These are phyloP conservation scores for Phalaenopsis aphrodite DNA, from an alignment of 106 monocot genomes.

Conservation along the genomic window DNA sequence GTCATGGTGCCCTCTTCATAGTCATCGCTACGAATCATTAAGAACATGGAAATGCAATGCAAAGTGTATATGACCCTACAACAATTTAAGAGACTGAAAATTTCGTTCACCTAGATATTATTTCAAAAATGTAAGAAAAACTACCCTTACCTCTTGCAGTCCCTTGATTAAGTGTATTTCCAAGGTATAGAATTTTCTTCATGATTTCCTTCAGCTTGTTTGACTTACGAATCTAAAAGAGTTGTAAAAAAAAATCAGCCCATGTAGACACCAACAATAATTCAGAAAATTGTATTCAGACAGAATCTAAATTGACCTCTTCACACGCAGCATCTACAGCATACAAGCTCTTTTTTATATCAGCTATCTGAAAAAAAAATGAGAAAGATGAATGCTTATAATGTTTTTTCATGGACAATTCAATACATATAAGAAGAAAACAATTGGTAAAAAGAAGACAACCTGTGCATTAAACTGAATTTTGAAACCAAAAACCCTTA, in stretches of 20 bases:
- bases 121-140: background rate
- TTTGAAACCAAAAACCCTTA: conserved; percentile 22
- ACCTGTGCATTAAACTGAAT: conserved; percentile 16
- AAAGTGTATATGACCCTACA: background rate
- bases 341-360: conserved; percentile 59
- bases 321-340: conserved; percentile 60
- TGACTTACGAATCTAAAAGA: conserved; percentile 62
- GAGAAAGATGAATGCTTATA: background rate
- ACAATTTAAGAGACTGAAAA: background rate
- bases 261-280: background rate
- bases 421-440: background rate
- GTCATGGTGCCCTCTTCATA: background rate
- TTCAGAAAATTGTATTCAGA: background rate
- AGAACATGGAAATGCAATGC: background rate
- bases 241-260: background rate
- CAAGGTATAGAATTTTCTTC: conserved; percentile 86
- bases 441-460: background rate
- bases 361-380: conserved; percentile 46
- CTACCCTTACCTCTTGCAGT: conserved; percentile 73
- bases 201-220: conserved; percentile 86
- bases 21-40: background rate
- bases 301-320: conserved; percentile 36
- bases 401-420: background rate
- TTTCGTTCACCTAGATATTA: background rate
- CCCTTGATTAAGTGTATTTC: conserved; percentile 91